Evolutionary conservation across 2,329 filamentous ascomycete genomes (phyloP).

Genomic region (Trichoderma breve): DNA sequence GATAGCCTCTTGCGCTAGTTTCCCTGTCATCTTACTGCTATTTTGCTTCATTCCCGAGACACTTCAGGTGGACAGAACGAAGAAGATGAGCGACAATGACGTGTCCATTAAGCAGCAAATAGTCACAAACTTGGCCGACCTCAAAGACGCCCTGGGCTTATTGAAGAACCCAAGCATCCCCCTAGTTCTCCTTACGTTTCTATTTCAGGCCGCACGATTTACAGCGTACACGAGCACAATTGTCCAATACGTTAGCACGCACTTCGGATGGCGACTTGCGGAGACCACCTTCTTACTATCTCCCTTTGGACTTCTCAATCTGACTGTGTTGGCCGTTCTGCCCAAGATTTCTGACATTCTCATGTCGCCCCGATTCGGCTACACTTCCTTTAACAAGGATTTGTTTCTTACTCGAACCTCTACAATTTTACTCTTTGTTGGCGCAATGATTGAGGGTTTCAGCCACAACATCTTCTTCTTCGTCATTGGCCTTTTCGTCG

Average conservation of each 20-base stretch:
- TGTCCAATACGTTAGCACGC: constrained; percentile 44
- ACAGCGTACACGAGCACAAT: constrained; percentile 37
- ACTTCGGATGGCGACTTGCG: constrained; percentile 44
- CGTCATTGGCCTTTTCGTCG: constrained; percentile 38
- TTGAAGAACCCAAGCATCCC: constrained; percentile 37
- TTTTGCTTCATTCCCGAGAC: constrained; percentile 43
- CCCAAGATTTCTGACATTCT: constrained; percentile 37
- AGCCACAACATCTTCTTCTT: constrained; percentile 36
- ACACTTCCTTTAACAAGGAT: constrained; percentile 39
- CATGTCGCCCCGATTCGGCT: constrained; percentile 33
- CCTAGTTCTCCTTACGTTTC: constrained; percentile 40
- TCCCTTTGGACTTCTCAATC: constrained; percentile 40
- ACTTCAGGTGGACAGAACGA: constrained; percentile 27
- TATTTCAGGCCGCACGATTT: constrained; percentile 39
- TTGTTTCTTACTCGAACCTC: constrained; percentile 37
- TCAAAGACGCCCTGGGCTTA: constrained; percentile 35
- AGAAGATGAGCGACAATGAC: constrained; percentile 10
- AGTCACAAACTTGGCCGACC: constrained; percentile 31
- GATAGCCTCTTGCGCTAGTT: constrained; percentile 31
- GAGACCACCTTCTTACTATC: constrained; percentile 43
- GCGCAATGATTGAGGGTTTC: constrained; percentile 36
- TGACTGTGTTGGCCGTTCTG: constrained; percentile 37
- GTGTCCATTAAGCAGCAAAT: constrained; percentile 31
- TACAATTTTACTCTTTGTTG: constrained; percentile 33
- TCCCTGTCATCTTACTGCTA: constrained; percentile 34